These are phyloP conservation scores for Apiospora arundinis DNA, from an alignment of 2,329 filamentous ascomycete species.

Conservation along the genomic window DNA sequence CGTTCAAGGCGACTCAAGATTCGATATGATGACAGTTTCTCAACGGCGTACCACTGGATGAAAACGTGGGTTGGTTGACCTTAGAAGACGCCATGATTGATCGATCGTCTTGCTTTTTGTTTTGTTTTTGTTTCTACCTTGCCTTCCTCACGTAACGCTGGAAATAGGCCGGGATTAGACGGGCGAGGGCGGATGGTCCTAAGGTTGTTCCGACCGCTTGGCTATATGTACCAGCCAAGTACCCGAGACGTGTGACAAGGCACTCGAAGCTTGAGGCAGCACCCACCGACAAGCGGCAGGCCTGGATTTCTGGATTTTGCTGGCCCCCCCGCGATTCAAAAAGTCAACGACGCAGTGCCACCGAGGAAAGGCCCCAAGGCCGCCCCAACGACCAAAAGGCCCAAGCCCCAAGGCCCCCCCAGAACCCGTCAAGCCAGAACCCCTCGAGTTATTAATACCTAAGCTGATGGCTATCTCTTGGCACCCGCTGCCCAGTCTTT, in stretches of 20 bases:
- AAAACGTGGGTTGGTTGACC: not conserved
- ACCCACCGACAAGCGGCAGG: too few species aligned
- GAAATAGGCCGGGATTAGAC: not conserved
- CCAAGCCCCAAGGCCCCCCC: not conserved
- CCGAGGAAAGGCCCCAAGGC: not conserved
- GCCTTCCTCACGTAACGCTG: not conserved
- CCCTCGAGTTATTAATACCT: constrained; percentile 20
- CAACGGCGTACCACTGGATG: not conserved
- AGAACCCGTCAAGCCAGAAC: not conserved
- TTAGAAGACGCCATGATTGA: not conserved
- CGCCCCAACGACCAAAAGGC: too few species aligned
- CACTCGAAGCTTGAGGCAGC: too few species aligned
- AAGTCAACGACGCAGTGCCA: not conserved
- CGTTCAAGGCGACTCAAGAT: not conserved
- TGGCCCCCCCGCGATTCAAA: not conserved
- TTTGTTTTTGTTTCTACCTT: not conserved
- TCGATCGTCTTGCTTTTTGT: not conserved
- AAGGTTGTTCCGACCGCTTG: constrained; percentile 10
- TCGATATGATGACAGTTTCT: not conserved
- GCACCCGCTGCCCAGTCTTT: constrained; percentile 22
- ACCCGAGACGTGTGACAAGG: constrained; percentile 13
- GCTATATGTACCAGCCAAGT: constrained; percentile 14
- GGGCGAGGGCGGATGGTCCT: not conserved
- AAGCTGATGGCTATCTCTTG: constrained; percentile 21
- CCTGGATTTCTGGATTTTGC: not conserved